A percentile compares a stretch with the other conserved stretches of the same genome.
These are phyloP conservation scores for Cardamine chenopodiifolia DNA, from an alignment of 345 rosid species.

Conservation along the genomic window DNA sequence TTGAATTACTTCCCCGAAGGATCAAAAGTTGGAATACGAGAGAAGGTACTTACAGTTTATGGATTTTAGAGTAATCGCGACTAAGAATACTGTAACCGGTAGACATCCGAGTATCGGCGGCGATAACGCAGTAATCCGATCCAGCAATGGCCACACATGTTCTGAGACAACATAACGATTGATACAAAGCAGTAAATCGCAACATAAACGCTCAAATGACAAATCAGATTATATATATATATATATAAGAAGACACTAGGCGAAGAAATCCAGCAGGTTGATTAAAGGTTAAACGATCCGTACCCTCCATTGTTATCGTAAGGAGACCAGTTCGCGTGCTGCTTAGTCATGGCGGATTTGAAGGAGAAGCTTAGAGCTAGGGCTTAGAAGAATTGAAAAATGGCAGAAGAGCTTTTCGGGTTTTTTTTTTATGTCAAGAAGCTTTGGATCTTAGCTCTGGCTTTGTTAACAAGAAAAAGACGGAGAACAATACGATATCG, in stretches of 20 bases:
- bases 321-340: slow-evolving; percentile 80
- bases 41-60: slow-evolving; percentile 56
- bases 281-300: slow-evolving; percentile 1
- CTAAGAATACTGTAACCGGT: slow-evolving; percentile 86
- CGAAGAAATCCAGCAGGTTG: background rate
- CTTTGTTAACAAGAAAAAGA: slow-evolving; percentile 46
- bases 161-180: slow-evolving; percentile 42
- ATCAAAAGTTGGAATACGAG: background rate
- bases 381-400: slow-evolving; percentile 5
- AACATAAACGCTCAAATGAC: background rate
- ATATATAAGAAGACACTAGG: background rate
- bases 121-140: slow-evolving; percentile 89
- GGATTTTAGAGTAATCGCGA: slow-evolving; percentile 91
- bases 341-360: slow-evolving; percentile 65
- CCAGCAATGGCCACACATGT: slow-evolving; percentile 96
- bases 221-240: background rate
- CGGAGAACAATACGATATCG: slow-evolving; percentile 1
- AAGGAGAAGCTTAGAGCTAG: slow-evolving; percentile 13
- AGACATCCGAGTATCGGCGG: slow-evolving; percentile 98
- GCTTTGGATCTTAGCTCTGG: slow-evolving; percentile 41
- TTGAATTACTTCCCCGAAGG: background rate
- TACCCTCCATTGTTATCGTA: slow-evolving; percentile 99
- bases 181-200: background rate
- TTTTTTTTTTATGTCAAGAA: background rate
- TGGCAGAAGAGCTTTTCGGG: background rate